Percentiles rank a stretch among this genome's conserved stretches.
Conservation (phyloP, 2,329 filamentous ascomycete species). For the Bipolaris bicolor region DNA sequence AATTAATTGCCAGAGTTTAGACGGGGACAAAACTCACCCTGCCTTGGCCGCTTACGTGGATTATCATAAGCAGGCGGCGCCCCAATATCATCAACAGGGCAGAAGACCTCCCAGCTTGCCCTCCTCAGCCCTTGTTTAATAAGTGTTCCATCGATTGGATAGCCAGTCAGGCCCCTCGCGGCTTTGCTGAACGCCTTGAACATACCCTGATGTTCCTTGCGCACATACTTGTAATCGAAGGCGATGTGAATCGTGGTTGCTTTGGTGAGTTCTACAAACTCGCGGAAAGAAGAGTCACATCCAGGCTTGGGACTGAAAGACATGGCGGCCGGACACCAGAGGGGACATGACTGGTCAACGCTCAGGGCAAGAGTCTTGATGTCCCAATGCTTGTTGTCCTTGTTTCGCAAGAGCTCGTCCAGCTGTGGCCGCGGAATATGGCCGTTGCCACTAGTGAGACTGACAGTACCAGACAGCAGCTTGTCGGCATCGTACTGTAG, state of each 20-base stretch:
- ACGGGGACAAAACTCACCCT: constrained; percentile 1
- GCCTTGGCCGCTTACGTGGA: constrained; percentile 14
- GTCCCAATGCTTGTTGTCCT: constrained; percentile 14
- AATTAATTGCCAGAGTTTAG: not conserved
- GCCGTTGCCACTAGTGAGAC: constrained; percentile 9
- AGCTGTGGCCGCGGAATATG: constrained; percentile 5
- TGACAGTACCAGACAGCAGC: constrained; percentile 3
- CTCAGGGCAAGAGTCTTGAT: constrained; percentile 14
- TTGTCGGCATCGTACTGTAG: constrained; percentile 18
- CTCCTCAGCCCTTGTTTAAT: constrained; percentile 12
- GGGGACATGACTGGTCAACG: not conserved
- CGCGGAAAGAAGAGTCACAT: constrained; percentile 9
- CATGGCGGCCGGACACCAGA: not conserved
- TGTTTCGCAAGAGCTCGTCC: constrained; percentile 9
- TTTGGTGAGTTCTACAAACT: constrained; percentile 16
- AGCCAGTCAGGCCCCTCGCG: constrained; percentile 5
- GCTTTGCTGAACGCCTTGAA: constrained; percentile 20
- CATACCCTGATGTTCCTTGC: constrained; percentile 5
- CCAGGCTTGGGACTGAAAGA: constrained; percentile 11
- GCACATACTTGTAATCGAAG: constrained; percentile 17
- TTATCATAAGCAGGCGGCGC: constrained; percentile 19
- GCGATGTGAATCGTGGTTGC: constrained; percentile 13
- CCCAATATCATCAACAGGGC: constrained; percentile 6
- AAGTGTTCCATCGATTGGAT: constrained; percentile 13
- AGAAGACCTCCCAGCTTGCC: constrained; percentile 19